Evolutionary conservation across 2,329 filamentous ascomycete species (phyloP).

Genomic region (Ophiostoma pallidulum): DNA sequence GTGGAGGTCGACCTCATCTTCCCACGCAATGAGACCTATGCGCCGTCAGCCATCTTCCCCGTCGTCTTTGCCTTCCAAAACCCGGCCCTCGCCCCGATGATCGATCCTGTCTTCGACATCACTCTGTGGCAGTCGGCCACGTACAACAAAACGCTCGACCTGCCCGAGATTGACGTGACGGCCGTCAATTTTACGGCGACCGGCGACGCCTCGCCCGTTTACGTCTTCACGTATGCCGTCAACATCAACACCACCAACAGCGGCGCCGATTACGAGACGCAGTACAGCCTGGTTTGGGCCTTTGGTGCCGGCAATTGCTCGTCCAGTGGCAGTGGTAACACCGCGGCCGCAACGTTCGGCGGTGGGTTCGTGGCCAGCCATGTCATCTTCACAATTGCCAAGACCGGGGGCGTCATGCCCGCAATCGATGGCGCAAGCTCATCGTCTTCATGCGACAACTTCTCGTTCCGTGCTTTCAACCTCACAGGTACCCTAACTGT

Average conservation of each 20-base stretch:
- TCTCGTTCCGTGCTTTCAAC: conserved; percentile 5
- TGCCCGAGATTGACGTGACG: not conserved
- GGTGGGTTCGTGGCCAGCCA: not conserved
- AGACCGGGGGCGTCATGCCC: not conserved
- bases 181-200: conserved; percentile 4
- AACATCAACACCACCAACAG: conserved; percentile 1
- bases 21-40: conserved; percentile 25
- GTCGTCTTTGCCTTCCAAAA: conserved; percentile 24
- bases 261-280: not conserved
- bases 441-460: not conserved
- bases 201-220: not conserved
- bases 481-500: conserved; percentile 10
- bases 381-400: not conserved
- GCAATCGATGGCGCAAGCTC: not conserved
- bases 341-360: not conserved
- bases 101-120: conserved; percentile 10
- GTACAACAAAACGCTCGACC: not conserved
- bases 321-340: not conserved
- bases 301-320: conserved; percentile 7
- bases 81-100: conserved; percentile 13
- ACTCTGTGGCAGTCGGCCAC: conserved; percentile 1
- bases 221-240: not conserved
- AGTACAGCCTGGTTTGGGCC: conserved; percentile 2
- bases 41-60: conserved; percentile 20
- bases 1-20: conserved; percentile 24